Evolutionary conservation across 2,329 filamentous ascomycete species (phyloP).

Genomic region (Fusarium foetens): DNA sequence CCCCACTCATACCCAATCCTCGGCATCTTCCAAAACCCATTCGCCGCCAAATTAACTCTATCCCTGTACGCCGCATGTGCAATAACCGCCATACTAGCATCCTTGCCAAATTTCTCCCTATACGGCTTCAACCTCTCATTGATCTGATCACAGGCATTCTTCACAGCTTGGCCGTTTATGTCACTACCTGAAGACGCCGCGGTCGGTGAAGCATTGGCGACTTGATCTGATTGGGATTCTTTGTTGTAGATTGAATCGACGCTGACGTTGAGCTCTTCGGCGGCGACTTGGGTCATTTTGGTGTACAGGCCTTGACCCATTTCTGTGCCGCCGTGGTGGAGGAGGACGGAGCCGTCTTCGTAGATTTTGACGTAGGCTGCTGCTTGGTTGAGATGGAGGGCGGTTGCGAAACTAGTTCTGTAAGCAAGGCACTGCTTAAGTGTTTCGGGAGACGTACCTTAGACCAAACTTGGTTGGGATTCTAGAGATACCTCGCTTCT

Average conservation of each 20-base stretch:
- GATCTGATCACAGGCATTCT: not conserved
- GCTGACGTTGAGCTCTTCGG: not conserved
- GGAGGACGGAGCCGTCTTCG: not conserved
- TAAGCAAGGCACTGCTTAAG: fast-evolving
- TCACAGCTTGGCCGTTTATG: not conserved
- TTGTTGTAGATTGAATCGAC: conserved; percentile 1
- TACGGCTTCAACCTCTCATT: not conserved
- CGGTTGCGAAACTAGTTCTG: fast-evolving
- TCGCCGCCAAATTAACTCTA: conserved; percentile 87
- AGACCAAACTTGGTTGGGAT: not conserved
- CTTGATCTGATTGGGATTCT: not conserved
- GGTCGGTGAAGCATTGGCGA: not conserved
- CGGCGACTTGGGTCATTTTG: not conserved
- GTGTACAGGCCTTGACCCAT: not conserved
- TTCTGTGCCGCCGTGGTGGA: conserved; percentile 3
- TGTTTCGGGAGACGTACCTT: not conserved
- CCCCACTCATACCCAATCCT: conserved; percentile 93
- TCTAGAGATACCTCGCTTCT: not conserved
- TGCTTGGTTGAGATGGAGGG: not conserved
- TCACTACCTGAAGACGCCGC: not conserved
- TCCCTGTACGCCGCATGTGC: conserved; percentile 54
- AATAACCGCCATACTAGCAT: not conserved
- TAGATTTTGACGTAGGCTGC: not conserved
- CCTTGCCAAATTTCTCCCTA: not conserved
- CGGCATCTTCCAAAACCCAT: conserved; percentile 92